Percentiles rank a stretch among this genome's conserved stretches.
Conservation (phyloP, 2,329 filamentous ascomycete genomes). For the Colletotrichum tofieldiae region DNA sequence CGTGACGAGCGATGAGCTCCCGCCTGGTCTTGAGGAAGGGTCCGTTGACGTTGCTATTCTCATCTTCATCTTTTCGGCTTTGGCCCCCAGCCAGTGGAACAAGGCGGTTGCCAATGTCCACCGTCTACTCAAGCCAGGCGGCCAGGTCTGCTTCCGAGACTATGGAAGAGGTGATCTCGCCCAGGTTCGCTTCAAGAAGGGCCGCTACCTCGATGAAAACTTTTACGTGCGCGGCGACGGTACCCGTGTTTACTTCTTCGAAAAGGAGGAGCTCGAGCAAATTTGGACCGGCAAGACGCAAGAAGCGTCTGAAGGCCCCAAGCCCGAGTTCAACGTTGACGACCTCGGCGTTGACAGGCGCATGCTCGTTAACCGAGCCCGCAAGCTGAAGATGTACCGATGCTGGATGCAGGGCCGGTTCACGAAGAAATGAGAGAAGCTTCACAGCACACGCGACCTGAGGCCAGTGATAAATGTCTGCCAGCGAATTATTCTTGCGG, state of each 20-base stretch:
- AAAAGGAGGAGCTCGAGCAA: constrained; percentile 82
- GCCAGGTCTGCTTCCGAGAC: constrained; percentile 95
- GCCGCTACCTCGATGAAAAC: constrained; percentile 93
- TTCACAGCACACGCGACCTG: constrained; percentile 2
- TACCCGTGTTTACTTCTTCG: constrained; percentile 98
- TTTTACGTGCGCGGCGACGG: constrained; percentile 98
- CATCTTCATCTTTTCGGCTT: constrained; percentile 97
- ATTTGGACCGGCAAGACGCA: constrained; percentile 78
- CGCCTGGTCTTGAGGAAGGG: constrained; percentile 82
- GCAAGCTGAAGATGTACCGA: constrained; percentile 96
- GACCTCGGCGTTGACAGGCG: constrained; percentile 89
- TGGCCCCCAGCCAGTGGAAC: constrained; percentile 88
- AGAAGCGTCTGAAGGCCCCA: constrained; percentile 47
- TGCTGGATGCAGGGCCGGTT: constrained; percentile 95
- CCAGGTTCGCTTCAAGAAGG: constrained; percentile 97
- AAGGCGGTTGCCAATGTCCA: constrained; percentile 86
- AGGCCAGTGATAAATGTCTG: constrained; percentile 15
- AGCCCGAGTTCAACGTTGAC: constrained; percentile 76
- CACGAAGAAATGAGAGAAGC: constrained; percentile 71
- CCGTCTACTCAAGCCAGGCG: constrained; percentile 89
- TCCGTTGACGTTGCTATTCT: constrained; percentile 93
- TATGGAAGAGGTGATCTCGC: constrained; percentile 96
- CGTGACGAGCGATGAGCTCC: constrained; percentile 79
- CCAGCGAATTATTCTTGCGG: background rate
- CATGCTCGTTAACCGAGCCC: constrained; percentile 91